These are phyloP conservation scores for Acidiella bohemica DNA, from an alignment of 495 filamentous ascomycete species.

Conservation along the genomic window DNA sequence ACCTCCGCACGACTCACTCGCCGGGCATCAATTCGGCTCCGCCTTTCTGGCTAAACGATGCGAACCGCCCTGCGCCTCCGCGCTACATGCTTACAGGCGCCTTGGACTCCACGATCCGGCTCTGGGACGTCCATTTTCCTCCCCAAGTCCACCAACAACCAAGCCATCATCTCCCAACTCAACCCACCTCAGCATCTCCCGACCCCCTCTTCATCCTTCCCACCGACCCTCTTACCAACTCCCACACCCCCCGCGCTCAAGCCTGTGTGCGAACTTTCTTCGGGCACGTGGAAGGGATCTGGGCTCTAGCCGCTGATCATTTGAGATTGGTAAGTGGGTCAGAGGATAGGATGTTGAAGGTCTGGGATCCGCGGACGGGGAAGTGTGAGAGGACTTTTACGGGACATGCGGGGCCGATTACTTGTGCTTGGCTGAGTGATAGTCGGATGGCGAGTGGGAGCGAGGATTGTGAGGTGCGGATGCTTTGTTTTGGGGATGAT, in stretches of 20 bases:
- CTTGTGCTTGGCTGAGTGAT: conserved; percentile 81
- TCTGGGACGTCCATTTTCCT: conserved; percentile 82
- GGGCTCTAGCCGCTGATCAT: conserved; percentile 85
- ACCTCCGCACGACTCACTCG: neutral
- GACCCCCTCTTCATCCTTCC: conserved; percentile 8
- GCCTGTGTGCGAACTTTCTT: conserved; percentile 81
- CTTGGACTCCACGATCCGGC: conserved; percentile 77
- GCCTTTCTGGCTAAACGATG: conserved; percentile 37
- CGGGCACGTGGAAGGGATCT: conserved; percentile 90
- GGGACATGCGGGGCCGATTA: conserved; percentile 80
- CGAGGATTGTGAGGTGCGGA: conserved; percentile 79
- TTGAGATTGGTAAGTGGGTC: conserved; percentile 78
- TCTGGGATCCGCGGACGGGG: conserved; percentile 87
- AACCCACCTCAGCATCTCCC: no score
- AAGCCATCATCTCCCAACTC: no score
- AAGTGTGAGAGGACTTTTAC: conserved; percentile 84
- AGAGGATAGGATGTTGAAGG: conserved; percentile 89
- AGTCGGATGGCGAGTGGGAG: conserved; percentile 75
- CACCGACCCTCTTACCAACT: conserved; percentile 19
- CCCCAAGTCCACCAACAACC: conserved; percentile 43
- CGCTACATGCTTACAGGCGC: conserved; percentile 85
- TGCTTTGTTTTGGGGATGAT: conserved; percentile 37
- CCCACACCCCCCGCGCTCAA: conserved; percentile 40
- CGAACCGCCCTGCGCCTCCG: conserved; percentile 54
- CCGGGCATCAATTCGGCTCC: neutral